Base-by-base conservation (phyloP, 2,329 filamentous ascomycete species). In the Neofusicoccum sp. region DNA sequence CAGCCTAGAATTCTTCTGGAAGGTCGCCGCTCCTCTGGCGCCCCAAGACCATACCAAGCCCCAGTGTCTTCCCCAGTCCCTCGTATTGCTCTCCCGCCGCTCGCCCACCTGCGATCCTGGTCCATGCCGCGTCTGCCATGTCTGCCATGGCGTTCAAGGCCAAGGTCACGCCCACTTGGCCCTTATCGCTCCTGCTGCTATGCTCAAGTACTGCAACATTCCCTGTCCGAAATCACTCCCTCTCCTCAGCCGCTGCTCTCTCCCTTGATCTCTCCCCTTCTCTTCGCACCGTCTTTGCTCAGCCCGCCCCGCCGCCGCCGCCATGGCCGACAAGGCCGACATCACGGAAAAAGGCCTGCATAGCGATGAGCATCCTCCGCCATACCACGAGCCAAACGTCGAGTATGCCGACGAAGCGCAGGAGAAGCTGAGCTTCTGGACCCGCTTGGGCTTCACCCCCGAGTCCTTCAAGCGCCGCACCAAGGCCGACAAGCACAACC, bases 391-490 rank as follows among this genome's bases (percentile, higher is more conserved):
- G 28, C 33, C 33, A 4, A 20, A 48, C 33, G 40, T 16, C 16
- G 54, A 20, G 8, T 44, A 44, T 34, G 30, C 33, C 9, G 54
- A 47, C n/a, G 16, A 38, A 6, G 28, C 28, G 11, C 5, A 58
- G 2, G 45, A 43, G 16, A 30, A 64, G 41, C 59, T 69, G 7
- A 59, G 68, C 31, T 72, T 76, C 63, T 75, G 72, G 73, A 76
- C 74, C 3, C 67, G 73, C 20, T 73, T 74, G 69, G 75, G 74
- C n/a, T 69, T 65, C 62, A 77, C 73, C 6, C 63, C 69, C 8
- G 71, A 75, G 54, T 76, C 75, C 4, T 77, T 77, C 70, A 73
- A 73, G 66, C 67, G 65, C 26, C 68, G 74, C 43, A 71, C 67
- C 3, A 30, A 63, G 40, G 60, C 59, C 41, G 34, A 54, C 31